Base-by-base conservation (phyloP, 1,284 basidiomycete species). In the Moesziomyces parantarcticus region DNA sequence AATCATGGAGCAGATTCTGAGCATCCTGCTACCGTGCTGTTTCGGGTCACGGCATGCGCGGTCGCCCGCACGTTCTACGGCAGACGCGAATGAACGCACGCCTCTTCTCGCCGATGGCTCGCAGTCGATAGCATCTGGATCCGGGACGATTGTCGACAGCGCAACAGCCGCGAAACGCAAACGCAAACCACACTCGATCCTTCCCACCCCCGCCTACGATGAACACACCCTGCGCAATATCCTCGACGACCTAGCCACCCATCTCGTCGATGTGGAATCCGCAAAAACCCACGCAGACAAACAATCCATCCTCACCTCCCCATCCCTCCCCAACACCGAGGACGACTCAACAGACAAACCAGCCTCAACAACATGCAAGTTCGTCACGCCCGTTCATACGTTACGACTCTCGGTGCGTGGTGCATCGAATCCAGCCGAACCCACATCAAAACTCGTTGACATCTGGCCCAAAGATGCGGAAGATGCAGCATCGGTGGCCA, bases 201-300 rank as follows among this genome's bases (percentile, higher is more conserved):
- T 72, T 8, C 69, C 69, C 25, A 32, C 58, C 1, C 69, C 69
- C 1, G 47, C 51, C 1, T 72, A 72, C 52, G 63, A 72, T 36
- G 63, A 64, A 5, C 39, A 58, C 1, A 48, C 44, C 21, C 25
- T 72, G 14, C 23, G 42, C 3, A 25, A 8, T 4, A 72, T 72
- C 10, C n/a, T 72, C 3, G 59, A 63, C 14, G 63, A 67, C 20
- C 61, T 72, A 7, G 21, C 20, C 6, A 32, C 36, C 6, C 65
- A 55, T 14, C 49, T 71, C 18, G 53, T 71, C 18, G 10, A 46
- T 3, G 50, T 71, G 4, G 61, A 71, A 26, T 14, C 46, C 18
- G 14, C 46, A n/a, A 29, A 48, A 14, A 26, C 46, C 9, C 22
- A 32, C 4, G 29, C 29, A 11, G 29, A 32, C 29, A 32, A 32